Conservation (phyloP, 116 monocot genomes). For the Trichopus zeylanicus region DNA sequence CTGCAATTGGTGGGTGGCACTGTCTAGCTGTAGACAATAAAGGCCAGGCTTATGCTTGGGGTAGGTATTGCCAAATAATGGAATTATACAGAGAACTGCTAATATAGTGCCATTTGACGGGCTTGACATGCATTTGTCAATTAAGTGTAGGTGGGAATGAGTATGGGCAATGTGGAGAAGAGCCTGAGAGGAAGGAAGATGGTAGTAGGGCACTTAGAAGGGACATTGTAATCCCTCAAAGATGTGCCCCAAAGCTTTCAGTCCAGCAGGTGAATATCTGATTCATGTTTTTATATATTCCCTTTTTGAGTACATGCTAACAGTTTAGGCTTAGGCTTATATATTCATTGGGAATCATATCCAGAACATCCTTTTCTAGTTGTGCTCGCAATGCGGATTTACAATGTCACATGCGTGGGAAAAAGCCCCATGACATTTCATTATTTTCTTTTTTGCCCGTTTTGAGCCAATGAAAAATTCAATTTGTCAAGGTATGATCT, state of each 20-base stretch:
- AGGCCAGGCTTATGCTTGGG: constrained; percentile 95
- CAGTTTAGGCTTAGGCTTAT: not conserved
- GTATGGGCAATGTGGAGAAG: constrained; percentile 96
- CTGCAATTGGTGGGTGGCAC: constrained; percentile 98
- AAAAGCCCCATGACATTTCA: no score
- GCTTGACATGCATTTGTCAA: no score
- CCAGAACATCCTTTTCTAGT: not conserved
- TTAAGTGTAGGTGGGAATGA: constrained; percentile 72
- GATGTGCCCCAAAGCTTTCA: constrained; percentile 73
- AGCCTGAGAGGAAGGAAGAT: constrained; percentile 82
- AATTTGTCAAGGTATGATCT: no score
- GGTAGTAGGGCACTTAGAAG: constrained; percentile 63
- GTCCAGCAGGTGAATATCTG: constrained; percentile 59
- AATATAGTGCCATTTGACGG: no score
- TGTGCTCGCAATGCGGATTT: not conserved
- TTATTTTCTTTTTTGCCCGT: no score
- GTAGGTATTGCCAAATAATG: constrained; percentile 24
- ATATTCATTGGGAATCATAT: not conserved
- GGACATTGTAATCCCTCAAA: constrained; percentile 79
- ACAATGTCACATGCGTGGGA: no score
- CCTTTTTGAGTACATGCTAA: not conserved
- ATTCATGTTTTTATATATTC: not conserved
- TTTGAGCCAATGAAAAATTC: no score
- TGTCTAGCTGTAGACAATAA: constrained; percentile 94
- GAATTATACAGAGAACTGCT: not conserved